Percentiles rank a stretch among this genome's conserved stretches.
phyloP scores from a whole-genome alignment of 352 stramenopile genomes.

The Phytophthora aleatoria region DNA sequence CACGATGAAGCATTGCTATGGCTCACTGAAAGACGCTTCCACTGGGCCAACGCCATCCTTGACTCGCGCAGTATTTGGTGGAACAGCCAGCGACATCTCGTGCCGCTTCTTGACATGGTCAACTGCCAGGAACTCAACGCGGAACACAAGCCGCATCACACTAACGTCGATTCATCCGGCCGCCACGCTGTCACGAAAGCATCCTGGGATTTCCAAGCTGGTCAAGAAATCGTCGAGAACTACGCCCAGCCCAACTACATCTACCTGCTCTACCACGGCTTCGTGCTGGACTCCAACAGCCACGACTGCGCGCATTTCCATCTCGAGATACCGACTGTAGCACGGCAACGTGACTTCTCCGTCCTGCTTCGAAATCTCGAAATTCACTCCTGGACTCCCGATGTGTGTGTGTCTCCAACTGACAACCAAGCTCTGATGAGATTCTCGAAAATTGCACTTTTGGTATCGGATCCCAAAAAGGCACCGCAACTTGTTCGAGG shows the following conservation, averaged over 20 bases:
- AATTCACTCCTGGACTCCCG: constrained; percentile 42
- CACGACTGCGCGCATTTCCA: constrained; percentile 85
- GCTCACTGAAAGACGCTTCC: constrained; percentile 67
- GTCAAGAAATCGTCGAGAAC: constrained; percentile 91
- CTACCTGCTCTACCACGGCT: constrained; percentile 93
- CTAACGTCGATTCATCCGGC: constrained; percentile 31
- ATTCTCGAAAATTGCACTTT: constrained; percentile 36
- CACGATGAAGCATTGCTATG: constrained; percentile 29
- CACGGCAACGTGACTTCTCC: constrained; percentile 22
- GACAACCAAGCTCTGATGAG: constrained; percentile 8
- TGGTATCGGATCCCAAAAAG: constrained; percentile 22
- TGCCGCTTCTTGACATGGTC: constrained; percentile 95
- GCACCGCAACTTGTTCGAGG: constrained; percentile 14
- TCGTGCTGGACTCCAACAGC: constrained; percentile 78
- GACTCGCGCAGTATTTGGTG: constrained; percentile 95
- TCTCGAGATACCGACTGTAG: constrained; percentile 36
- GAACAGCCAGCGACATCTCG: constrained; percentile 86
- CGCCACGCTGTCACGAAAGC: constrained; percentile 72
- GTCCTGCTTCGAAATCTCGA: constrained; percentile 27
- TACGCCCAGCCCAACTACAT: constrained; percentile 95
- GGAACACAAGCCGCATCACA: constrained; percentile 60
- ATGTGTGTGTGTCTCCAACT: constrained; percentile 39
- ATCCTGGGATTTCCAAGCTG: constrained; percentile 62
- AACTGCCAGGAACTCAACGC: constrained; percentile 79
- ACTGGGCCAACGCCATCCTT: constrained; percentile 86